A percentile compares a stretch with the other conserved stretches of the same genome.
phyloP scores from a whole-genome alignment of 2,329 filamentous ascomycete genomes.

The Xylariales sp. region DNA sequence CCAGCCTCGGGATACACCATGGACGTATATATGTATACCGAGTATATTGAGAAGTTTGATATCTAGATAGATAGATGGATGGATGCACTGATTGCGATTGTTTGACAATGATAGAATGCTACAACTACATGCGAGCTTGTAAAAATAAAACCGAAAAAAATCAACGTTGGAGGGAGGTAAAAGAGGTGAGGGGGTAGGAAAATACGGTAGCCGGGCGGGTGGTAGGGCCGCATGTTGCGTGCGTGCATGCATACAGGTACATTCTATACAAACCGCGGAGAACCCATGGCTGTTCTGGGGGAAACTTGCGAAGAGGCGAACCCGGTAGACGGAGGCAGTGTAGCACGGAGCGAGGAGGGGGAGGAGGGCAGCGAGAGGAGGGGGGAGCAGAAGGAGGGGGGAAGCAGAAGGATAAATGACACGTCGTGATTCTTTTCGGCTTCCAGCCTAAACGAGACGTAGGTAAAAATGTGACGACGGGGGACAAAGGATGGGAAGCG shows the following conservation, averaged over 20 bases:
- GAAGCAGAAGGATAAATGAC: slow-evolving; percentile 4
- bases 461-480: slow-evolving; percentile 15
- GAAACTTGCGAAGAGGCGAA: slow-evolving; percentile 12
- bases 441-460: not conserved
- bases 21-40: not conserved
- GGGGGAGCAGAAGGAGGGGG: not conserved
- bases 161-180: no score
- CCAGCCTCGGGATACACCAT: not conserved
- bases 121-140: no score
- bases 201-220: not conserved
- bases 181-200: no score
- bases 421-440: not conserved
- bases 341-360: not conserved
- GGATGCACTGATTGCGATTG: no score
- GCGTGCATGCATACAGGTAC: slow-evolving; percentile 3
- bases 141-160: no score
- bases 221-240: slow-evolving; percentile 20
- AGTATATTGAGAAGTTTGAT: not conserved
- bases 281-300: slow-evolving; percentile 4
- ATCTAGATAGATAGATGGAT: no score
- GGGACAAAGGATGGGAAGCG: no score
- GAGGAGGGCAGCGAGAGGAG: not conserved
- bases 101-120: no score
- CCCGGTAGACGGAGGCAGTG: slow-evolving; percentile 5
- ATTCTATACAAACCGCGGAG: not conserved